Evolutionary conservation across 2,329 filamentous ascomycete genomes (phyloP), one percentile per base, ranked within the genome.

Genomic region (Colletotrichum sp.): DNA sequence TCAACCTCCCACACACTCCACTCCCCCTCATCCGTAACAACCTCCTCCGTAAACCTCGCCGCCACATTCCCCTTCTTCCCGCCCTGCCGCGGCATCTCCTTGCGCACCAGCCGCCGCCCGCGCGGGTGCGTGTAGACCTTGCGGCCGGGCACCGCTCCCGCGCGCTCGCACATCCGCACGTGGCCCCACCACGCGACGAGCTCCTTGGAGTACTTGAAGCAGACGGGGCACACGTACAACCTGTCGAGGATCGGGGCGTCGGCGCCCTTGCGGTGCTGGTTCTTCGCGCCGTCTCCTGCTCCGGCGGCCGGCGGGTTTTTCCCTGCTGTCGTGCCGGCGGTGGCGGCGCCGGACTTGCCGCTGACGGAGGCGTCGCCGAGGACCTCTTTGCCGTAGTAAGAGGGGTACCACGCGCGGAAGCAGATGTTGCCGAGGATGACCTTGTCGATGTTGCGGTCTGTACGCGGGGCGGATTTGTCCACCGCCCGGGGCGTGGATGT

Each of bases 1-100:
- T 99, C 97, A 9, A 99, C 93, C 84, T 98, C 95, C 91, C 96
- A 97, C 10, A 99, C 93, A 76, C 94, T 93, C 89, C 96, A 98
- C 80, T 94, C 93, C 65, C 93, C 94, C 78, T 94, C 90, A 66
- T 94, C 87, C 39, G 85, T 83, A 6, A 89, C 84, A n/a, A 86
- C 80, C 72, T 88, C 85, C 74, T 89, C 87, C 4, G 85, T 81
- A 55, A 85, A 85, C 26, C 84, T 83, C 34, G 82, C 80, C 30
- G 80, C 83, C 5, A 84, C 81, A 57, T 80, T 79, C 34, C 73
- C 77, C 79, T 85, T 83, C 82, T 87, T 87, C 65, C 84, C 84
- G 21, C 82, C 77, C 5, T 79, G 78, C 72, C 80, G 80, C 52
- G 79, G 81, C 24, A 80, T 77, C 32, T 82, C 82, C 10, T 87